Evolutionary conservation across 345 rosid species (phyloP).

Genomic region (Eucalyptus cladocalyx): DNA sequence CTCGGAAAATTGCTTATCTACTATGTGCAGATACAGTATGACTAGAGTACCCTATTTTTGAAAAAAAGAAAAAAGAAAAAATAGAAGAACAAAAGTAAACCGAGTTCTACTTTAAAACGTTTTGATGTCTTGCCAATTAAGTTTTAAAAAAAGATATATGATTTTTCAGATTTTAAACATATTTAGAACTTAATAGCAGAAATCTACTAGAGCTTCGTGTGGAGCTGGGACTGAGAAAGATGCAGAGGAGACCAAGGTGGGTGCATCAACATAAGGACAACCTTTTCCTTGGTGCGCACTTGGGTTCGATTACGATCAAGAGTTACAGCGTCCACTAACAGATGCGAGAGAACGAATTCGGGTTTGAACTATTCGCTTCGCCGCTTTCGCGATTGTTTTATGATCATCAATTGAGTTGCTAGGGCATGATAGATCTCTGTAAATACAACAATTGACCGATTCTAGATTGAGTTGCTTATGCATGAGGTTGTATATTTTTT

Average conservation of each 20-base stretch:
- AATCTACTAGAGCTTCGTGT: background rate
- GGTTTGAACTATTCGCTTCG: background rate
- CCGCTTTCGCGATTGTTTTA: background rate
- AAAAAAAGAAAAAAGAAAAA: accelerated
- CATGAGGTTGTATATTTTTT: background rate
- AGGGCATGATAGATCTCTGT: background rate
- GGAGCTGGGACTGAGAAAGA: background rate
- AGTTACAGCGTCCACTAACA: background rate
- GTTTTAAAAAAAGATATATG: background rate
- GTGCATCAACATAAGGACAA: background rate
- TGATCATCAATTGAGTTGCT: background rate
- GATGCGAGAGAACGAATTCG: background rate
- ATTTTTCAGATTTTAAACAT: background rate
- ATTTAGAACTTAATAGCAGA: background rate
- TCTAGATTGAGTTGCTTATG: background rate
- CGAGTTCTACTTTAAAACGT: too few relatives aligned
- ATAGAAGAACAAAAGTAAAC: too few relatives aligned
- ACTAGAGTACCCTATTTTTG: background rate
- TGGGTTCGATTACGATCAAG: background rate
- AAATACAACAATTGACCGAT: background rate
- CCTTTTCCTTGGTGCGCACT: background rate
- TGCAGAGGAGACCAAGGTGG: background rate
- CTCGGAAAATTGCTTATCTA: background rate
- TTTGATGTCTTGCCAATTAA: background rate
- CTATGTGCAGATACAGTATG: background rate